These are phyloP conservation scores for Phaeolepiota aurea DNA, from an alignment of 768 basidiomycete species.

Conservation along the genomic window DNA sequence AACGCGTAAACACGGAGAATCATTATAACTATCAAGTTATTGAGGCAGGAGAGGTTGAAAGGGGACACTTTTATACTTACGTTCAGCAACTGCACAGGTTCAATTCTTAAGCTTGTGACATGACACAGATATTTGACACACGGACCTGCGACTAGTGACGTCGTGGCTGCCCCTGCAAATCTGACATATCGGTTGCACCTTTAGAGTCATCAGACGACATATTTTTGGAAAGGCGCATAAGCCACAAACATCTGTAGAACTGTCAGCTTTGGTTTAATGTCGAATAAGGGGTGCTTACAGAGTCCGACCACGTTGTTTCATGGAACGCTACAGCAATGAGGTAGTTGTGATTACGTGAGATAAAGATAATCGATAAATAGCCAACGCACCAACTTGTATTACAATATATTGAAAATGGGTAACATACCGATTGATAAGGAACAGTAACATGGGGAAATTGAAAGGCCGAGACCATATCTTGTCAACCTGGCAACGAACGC, in stretches of 20 bases:
- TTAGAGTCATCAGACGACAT: constrained; percentile 1
- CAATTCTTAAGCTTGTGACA: not conserved
- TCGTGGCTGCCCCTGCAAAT: constrained; percentile 14
- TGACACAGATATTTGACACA: not conserved
- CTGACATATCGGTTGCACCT: constrained; percentile 15
- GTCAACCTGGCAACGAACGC: constrained; percentile 8
- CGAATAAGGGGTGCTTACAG: too few relatives aligned
- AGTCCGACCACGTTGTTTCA: constrained; percentile 14
- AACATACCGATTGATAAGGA: constrained; percentile 15
- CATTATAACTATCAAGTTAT: constrained; percentile 10
- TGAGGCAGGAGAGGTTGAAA: not conserved
- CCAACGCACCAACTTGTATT: constrained; percentile 12
- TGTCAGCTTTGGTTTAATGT: too few relatives aligned
- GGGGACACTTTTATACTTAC: constrained; percentile 5
- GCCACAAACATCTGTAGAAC: constrained; percentile 8
- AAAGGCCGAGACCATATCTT: constrained; percentile 14
- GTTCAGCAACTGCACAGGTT: constrained; percentile 11
- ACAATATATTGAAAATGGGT: constrained; percentile 15
- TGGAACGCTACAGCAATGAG: constrained; percentile 9
- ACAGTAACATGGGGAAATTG: constrained; percentile 11
- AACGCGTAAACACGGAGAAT: constrained; percentile 16
- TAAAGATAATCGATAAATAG: not conserved
- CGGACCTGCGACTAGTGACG: constrained; percentile 13
- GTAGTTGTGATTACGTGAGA: not conserved
- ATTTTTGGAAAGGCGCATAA: not conserved